Conservation (phyloP, 1,284 basidiomycete species). For the Tilletia horrida region DNA sequence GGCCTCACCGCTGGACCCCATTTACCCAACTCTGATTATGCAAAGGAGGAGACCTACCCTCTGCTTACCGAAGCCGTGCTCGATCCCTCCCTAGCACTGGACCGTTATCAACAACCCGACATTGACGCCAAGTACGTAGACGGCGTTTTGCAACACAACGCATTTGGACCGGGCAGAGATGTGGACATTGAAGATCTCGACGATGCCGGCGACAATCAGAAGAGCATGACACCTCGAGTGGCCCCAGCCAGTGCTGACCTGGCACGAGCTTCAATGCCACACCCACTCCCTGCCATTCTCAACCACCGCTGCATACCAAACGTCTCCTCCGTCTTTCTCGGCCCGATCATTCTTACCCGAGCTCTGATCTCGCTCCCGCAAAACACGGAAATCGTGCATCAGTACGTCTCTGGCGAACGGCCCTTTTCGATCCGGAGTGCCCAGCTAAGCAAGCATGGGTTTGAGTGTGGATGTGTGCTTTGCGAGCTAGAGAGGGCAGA, state of each 20-base stretch:
- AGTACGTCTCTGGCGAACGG: conserved; percentile 51
- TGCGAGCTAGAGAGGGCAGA: conserved; percentile 44
- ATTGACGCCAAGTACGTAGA: conserved; percentile 50
- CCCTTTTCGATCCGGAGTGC: conserved; percentile 40
- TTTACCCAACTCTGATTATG: conserved; percentile 34
- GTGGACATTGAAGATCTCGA: not conserved
- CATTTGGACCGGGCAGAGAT: conserved; percentile 44
- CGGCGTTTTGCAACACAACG: conserved; percentile 53
- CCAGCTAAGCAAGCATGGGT: conserved; percentile 50
- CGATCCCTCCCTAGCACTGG: not conserved
- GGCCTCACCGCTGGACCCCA: conserved; percentile 51
- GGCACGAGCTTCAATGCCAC: conserved; percentile 44
- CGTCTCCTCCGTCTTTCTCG: conserved; percentile 52
- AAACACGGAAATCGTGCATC: conserved; percentile 53
- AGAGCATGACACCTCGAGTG: not conserved
- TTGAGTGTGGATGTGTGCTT: conserved; percentile 44
- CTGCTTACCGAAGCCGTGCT: conserved; percentile 23
- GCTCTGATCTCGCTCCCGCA: conserved; percentile 40
- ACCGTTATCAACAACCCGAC: conserved; percentile 17
- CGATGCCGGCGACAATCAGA: not conserved
- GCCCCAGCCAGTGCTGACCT: conserved; percentile 3
- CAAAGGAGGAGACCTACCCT: conserved; percentile 34
- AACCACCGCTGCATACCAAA: conserved; percentile 54
- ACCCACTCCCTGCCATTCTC: conserved; percentile 52
- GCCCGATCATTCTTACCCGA: conserved; percentile 49